Conservation (phyloP, 2,329 filamentous ascomycete genomes). For the Coniochaeta ligniaria region DNA sequence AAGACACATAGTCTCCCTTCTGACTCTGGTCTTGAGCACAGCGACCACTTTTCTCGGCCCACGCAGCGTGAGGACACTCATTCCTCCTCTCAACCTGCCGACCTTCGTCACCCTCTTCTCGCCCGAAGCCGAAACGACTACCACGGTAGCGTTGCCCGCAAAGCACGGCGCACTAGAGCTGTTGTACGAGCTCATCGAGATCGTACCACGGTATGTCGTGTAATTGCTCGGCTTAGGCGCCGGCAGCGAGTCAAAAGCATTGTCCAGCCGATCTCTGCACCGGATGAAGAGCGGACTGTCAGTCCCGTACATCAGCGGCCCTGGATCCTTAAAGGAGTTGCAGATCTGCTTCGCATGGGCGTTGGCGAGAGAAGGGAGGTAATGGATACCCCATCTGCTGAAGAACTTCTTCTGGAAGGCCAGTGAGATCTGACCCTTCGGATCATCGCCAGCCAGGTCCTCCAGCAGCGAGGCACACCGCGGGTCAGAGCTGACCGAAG, state of each 20-base stretch:
- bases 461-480: constrained; percentile 38
- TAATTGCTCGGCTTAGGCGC: constrained; percentile 31
- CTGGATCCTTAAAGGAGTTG: constrained; percentile 56
- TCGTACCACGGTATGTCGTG: not conserved
- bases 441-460: constrained; percentile 35
- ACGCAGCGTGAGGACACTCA: constrained; percentile 39
- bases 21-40: constrained; percentile 42
- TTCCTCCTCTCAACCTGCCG: constrained; percentile 34
- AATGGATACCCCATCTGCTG: constrained; percentile 48
- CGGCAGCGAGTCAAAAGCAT: constrained; percentile 38
- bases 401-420: constrained; percentile 36
- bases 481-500: constrained; percentile 20
- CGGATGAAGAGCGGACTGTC: constrained; percentile 42
- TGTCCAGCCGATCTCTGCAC: constrained; percentile 42
- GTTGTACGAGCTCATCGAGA: constrained; percentile 38
- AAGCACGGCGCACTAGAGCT: constrained; percentile 40
- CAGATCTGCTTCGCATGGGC: constrained; percentile 51
- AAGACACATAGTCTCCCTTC: constrained; percentile 31
- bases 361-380: constrained; percentile 46
- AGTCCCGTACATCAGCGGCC: constrained; percentile 45
- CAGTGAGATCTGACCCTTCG: constrained; percentile 41
- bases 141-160: constrained; percentile 38
- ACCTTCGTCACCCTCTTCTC: constrained; percentile 25
- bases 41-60: constrained; percentile 41
- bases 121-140: constrained; percentile 22